Conservation (phyloP, 2,329 filamentous ascomycete species). For the Myriosclerotinia duriaeana region DNA sequence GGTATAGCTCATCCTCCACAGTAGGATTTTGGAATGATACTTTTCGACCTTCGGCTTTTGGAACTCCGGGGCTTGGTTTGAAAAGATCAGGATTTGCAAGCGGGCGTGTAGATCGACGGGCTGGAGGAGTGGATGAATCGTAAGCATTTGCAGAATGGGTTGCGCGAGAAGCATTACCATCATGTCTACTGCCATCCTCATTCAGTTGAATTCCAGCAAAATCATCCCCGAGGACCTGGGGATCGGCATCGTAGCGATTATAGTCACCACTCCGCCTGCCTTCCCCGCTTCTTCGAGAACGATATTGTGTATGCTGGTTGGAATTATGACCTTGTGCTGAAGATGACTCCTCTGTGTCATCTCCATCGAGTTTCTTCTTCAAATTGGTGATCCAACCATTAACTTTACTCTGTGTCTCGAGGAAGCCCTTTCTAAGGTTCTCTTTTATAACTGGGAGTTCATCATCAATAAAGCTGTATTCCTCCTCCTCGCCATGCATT, state of each 20-base stretch:
- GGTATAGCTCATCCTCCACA: constrained; percentile 73
- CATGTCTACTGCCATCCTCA: constrained; percentile 61
- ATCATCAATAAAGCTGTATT: constrained; percentile 93
- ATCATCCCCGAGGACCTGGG: constrained; percentile 84
- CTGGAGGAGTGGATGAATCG: constrained; percentile 48
- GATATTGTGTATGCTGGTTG: constrained; percentile 36
- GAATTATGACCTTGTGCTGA: constrained; percentile 38
- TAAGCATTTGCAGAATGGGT: constrained; percentile 32
- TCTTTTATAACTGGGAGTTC: constrained; percentile 91
- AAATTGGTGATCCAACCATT: constrained; percentile 90
- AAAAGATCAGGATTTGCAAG: constrained; percentile 78
- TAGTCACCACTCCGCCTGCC: constrained; percentile 79
- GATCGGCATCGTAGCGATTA: constrained; percentile 91
- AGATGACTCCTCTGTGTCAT: constrained; percentile 59
- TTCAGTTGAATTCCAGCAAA: constrained; percentile 71
- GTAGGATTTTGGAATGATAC: constrained; percentile 59
- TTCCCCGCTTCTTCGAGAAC: constrained; percentile 56
- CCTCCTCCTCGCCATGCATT: constrained; percentile 61
- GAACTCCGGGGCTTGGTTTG: constrained; percentile 57
- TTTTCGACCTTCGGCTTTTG: constrained; percentile 48
- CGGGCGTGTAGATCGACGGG: constrained; percentile 60
- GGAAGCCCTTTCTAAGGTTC: constrained; percentile 89
- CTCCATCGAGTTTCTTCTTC: constrained; percentile 91
- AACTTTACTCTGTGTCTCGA: constrained; percentile 89
- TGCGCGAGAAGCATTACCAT: constrained; percentile 3